These are phyloP conservation scores for Entonaema liquescens DNA, from an alignment of 495 filamentous ascomycete species.

Conservation along the genomic window DNA sequence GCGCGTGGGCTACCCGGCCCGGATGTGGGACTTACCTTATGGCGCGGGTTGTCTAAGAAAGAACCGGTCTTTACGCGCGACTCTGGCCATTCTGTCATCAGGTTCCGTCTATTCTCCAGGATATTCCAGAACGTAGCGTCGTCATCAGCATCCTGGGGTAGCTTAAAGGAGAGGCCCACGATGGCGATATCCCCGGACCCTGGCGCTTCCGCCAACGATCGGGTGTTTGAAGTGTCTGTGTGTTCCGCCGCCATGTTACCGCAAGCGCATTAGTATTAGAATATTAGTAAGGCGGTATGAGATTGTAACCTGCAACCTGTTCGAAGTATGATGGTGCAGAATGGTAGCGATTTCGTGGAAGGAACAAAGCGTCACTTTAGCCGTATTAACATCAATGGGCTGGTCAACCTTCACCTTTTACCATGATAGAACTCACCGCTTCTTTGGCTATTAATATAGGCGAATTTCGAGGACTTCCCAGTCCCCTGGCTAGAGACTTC, in stretches of 20 bases:
- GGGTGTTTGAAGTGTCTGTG: neutral
- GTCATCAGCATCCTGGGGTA: conserved; percentile 6
- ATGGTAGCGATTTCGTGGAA: neutral
- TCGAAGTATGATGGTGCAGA: neutral
- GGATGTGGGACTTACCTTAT: neutral
- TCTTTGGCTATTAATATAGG: neutral
- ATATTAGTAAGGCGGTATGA: conserved; percentile 4
- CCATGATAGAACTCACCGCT: conserved; percentile 2
- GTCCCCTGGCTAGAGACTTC: conserved; percentile 1
- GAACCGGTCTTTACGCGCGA: neutral
- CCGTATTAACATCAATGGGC: neutral
- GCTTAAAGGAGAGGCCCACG: conserved; percentile 11
- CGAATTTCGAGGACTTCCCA: neutral
- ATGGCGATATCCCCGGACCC: conserved; percentile 4
- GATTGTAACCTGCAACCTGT: neutral
- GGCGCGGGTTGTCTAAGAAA: conserved; percentile 3
- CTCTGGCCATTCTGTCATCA: conserved; percentile 12
- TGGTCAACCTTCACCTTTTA: neutral
- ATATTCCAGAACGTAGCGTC: conserved; percentile 11
- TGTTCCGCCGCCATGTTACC: conserved; percentile 2
- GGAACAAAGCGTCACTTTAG: neutral
- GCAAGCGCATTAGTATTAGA: neutral
- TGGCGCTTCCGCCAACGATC: neutral
- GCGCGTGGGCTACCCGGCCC: neutral
- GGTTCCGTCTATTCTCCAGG: neutral